Percentiles rank a stretch among this genome's conserved stretches.
Conservation (phyloP, 2,329 filamentous ascomycete species). For the Pleomassaria siparia region DNA sequence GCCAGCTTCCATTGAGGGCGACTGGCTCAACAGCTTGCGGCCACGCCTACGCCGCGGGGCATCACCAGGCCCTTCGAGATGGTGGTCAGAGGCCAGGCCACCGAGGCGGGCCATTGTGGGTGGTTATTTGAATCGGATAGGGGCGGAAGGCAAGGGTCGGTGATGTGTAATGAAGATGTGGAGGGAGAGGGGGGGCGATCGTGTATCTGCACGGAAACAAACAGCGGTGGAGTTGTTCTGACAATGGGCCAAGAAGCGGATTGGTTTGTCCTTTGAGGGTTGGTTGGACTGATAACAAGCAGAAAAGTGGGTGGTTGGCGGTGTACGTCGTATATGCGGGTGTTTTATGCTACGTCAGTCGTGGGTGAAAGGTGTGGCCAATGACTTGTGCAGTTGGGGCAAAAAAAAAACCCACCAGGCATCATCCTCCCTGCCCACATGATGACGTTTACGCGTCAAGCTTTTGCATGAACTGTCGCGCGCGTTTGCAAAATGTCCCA, state of each 20-base stretch:
- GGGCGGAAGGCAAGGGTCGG: not conserved
- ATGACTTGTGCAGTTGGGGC: constrained; percentile 8
- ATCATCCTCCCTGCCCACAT: constrained; percentile 8
- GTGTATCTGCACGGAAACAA: not conserved
- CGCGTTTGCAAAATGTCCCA: constrained; percentile 20
- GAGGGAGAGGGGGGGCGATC: not conserved
- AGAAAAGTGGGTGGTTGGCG: constrained; percentile 17
- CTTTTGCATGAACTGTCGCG: constrained; percentile 1
- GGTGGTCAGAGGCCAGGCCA: constrained; percentile 39
- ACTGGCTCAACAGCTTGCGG: too few species aligned
- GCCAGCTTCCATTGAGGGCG: too few species aligned
- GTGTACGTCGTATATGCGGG: not conserved
- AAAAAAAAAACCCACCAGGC: constrained; percentile 1
- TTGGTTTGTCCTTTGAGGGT: not conserved
- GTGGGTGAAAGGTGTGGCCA: constrained; percentile 11
- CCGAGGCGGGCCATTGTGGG: constrained; percentile 36
- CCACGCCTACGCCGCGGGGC: constrained; percentile 34
- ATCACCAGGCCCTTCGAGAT: constrained; percentile 38
- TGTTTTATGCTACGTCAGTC: constrained; percentile 23
- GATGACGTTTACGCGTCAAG: constrained; percentile 34
- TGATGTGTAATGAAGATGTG: not conserved
- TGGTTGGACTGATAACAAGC: not conserved
- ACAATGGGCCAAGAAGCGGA: not conserved
- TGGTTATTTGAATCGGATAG: not conserved
- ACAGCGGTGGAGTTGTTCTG: not conserved